phyloP scores from a whole-genome alignment of 1,284 basidiomycete species.

The Trametes versicolor region DNA sequence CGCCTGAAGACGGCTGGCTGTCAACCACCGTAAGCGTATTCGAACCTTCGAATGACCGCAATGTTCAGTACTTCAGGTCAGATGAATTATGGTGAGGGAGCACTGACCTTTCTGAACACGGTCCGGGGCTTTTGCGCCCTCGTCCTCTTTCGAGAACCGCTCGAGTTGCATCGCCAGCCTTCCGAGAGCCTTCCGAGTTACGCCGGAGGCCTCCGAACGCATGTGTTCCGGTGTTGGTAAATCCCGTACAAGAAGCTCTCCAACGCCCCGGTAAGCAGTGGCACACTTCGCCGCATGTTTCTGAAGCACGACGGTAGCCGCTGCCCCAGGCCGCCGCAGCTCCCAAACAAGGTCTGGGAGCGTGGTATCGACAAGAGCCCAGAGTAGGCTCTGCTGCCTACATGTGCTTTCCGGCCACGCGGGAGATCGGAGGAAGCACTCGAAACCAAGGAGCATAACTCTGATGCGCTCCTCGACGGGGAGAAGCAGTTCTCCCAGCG shows the following conservation, averaged over 20 bases:
- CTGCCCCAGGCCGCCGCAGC: not conserved
- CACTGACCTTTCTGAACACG: not conserved
- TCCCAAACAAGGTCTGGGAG: slow-evolving; percentile 15
- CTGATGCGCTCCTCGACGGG: slow-evolving; percentile 9
- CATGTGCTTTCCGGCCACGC: slow-evolving; percentile 12
- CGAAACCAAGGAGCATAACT: slow-evolving; percentile 6
- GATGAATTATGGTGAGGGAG: not conserved
- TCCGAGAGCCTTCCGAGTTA: not conserved
- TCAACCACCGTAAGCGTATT: not conserved
- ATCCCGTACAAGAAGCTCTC: not conserved
- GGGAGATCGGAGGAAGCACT: slow-evolving; percentile 14
- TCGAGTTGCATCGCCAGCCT: not conserved
- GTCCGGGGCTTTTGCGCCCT: not conserved
- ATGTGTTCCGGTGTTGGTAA: not conserved
- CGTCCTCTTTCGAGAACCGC: not conserved
- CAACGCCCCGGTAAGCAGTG: not conserved
- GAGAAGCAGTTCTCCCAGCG: slow-evolving; percentile 4
- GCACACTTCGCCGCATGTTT: not conserved
- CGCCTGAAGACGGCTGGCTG: not conserved
- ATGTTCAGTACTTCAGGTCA: not conserved
- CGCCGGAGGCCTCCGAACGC: not conserved
- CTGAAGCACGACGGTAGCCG: not conserved
- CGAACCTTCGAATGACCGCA: not conserved
- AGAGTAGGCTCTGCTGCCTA: slow-evolving; percentile 20
- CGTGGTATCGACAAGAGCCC: slow-evolving; percentile 18